Evolutionary conservation across 371 early-diverging fungal genomes (phyloP), one percentile per base, ranked within the genome.

Genomic region (Apophysomyces trapeziformis): DNA sequence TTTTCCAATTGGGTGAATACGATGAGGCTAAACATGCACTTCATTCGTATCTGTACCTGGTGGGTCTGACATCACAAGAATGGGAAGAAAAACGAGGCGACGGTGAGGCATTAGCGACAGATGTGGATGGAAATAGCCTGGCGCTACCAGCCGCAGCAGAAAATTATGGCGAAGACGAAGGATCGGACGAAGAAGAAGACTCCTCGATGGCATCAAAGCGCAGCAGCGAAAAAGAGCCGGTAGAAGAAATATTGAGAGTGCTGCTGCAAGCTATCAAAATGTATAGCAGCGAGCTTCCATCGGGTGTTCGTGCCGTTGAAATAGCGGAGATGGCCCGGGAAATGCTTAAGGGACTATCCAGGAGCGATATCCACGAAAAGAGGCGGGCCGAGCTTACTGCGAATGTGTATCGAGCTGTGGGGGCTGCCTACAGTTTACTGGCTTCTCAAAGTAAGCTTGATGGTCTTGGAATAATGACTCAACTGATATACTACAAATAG

Each of bases 11-110:
- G 18, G 93, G 93, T 7, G 91, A 92, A 64, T 92, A 85, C 72
- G 85, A 89, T 35, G 93, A 93, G 74, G 93, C 92, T 0, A 84
- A 86, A 21, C 69, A 90, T 69, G 90, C 91, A 9, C 66, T 92
- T 0, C 75, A 78, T 16, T 72, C 91, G 0, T 93, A 93, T 68
- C 71, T 86, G 44, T 72, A 82, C 58, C 68, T 90, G 62, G 82
- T 84, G 8, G 85, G 81, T 11, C 61, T 80, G 7, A 69, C 70
- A 6, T 71, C 84, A 2, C 68, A 77, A 63, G 73, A 72, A 0
- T 68, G 71, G 66, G 70, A 72, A 41, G 75, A 77, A 45, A 46
- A 61, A 14, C 67, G 70, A n/a, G 21, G 44, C 3, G 58, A 73
- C 57, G 78, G 79, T 26, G 68, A 68, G 26, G 82, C 79, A n/a